Conservation (phyloP, 2,329 filamentous ascomycete genomes). For the Ceratocystis cacaofunesta region DNA sequence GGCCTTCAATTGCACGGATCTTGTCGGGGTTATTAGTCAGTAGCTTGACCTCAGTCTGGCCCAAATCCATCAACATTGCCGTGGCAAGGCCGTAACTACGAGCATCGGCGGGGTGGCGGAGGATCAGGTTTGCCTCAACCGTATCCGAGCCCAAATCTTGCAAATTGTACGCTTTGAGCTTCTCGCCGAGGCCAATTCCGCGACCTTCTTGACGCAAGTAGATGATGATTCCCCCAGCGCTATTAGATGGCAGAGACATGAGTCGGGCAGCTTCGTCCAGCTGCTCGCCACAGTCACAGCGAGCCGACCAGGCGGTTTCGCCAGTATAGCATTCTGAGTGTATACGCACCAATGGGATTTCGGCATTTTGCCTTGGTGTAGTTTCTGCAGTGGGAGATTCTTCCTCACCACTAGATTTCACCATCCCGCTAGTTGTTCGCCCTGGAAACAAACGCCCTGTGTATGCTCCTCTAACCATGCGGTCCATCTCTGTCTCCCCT, state of each 20-base stretch:
- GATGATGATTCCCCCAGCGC: constrained; percentile 73
- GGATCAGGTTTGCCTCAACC: constrained; percentile 81
- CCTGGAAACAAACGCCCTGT: constrained; percentile 77
- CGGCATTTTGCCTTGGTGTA: neutral
- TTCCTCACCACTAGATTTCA: constrained; percentile 19
- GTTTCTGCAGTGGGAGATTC: neutral
- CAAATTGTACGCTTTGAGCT: constrained; percentile 94
- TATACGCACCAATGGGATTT: constrained; percentile 66
- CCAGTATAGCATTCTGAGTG: constrained; percentile 98
- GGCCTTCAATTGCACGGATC: constrained; percentile 83
- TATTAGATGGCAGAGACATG: constrained; percentile 58
- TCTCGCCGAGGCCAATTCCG: constrained; percentile 86
- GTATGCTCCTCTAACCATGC: constrained; percentile 91
- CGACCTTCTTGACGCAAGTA: constrained; percentile 93
- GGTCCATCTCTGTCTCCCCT: constrained; percentile 72
- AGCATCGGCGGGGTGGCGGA: constrained; percentile 87
- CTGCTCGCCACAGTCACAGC: constrained; percentile 96
- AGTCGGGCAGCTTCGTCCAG: constrained; percentile 88
- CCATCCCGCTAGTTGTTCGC: constrained; percentile 57
- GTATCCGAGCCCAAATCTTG: constrained; percentile 96
- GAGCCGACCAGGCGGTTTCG: constrained; percentile 94
- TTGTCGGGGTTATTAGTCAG: constrained; percentile 98
- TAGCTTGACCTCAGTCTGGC: constrained; percentile 60
- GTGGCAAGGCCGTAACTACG: constrained; percentile 93
- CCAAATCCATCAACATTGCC: constrained; percentile 79